Evolutionary conservation across 176 grass and related monocot species (phyloP).

Genomic region (Eremochloa ophiuroides): DNA sequence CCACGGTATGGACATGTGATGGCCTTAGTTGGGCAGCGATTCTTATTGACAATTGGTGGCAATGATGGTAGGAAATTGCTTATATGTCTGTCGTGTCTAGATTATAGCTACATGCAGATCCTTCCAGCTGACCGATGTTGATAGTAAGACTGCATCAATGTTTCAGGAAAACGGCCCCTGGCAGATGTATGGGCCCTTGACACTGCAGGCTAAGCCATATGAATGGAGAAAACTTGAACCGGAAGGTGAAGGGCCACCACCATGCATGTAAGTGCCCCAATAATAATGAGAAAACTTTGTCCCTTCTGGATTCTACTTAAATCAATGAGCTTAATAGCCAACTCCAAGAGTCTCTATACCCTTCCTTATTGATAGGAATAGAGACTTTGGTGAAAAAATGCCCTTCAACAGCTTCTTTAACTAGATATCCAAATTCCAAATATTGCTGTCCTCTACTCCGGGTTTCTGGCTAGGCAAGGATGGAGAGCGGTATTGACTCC

Average conservation of each 20-base stretch:
- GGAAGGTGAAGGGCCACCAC: slow-evolving; percentile 94
- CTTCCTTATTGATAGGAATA: no score
- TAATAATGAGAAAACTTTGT: not conserved
- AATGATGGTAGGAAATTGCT: slow-evolving; percentile 74
- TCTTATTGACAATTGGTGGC: slow-evolving; percentile 92
- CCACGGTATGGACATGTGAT: slow-evolving; percentile 96
- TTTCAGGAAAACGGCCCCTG: slow-evolving; percentile 79
- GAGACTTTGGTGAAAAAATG: no score
- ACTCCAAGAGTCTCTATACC: no score
- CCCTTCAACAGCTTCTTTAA: no score
- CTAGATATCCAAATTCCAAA: no score
- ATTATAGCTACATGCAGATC: slow-evolving; percentile 17
- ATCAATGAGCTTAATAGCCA: not conserved
- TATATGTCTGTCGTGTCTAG: not conserved
- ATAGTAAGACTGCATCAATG: slow-evolving; percentile 22
- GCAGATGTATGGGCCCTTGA: slow-evolving; percentile 99
- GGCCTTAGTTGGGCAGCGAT: slow-evolving; percentile 96
- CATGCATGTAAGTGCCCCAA: slow-evolving; percentile 79
- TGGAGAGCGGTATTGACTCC: no score
- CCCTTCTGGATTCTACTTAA: slow-evolving; percentile 4
- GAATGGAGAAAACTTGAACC: slow-evolving; percentile 98
- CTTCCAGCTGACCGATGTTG: not conserved
- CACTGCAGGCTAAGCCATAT: slow-evolving; percentile 95
- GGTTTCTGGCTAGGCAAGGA: no score
- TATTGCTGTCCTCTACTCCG: no score